phyloP scores from a whole-genome alignment of 2,329 filamentous ascomycete genomes.

The Pezicula rhizophila region DNA sequence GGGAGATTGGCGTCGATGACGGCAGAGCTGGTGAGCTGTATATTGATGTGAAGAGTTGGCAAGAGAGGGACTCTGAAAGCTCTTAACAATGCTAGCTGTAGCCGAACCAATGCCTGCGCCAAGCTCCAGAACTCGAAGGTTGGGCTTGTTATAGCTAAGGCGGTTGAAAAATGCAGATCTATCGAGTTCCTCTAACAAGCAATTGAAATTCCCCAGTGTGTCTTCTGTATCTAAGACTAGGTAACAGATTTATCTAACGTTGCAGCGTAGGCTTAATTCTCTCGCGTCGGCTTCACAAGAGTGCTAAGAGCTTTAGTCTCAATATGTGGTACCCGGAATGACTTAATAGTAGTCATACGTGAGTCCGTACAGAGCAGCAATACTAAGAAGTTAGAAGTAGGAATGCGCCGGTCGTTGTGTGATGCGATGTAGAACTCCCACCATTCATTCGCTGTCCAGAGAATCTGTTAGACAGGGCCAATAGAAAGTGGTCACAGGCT shows the following conservation, averaged over 20 bases:
- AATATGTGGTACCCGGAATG: background rate
- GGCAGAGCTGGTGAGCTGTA: too few relatives aligned
- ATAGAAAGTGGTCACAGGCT: background rate
- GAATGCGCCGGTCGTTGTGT: slow-evolving; percentile 4
- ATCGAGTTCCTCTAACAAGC: background rate
- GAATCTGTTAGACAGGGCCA: background rate
- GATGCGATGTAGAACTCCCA: slow-evolving; percentile 21
- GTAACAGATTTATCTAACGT: background rate
- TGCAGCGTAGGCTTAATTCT: background rate
- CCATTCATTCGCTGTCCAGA: background rate
- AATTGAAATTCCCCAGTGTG: background rate
- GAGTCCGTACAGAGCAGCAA: background rate
- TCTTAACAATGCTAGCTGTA: too few relatives aligned
- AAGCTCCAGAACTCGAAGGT: too few relatives aligned
- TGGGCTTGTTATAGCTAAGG: too few relatives aligned
- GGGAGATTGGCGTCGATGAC: too few relatives aligned
- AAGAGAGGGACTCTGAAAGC: too few relatives aligned
- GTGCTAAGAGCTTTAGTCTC: background rate
- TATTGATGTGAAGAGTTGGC: too few relatives aligned
- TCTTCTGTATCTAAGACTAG: background rate
- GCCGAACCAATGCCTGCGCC: too few relatives aligned
- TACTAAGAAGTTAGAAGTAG: background rate
- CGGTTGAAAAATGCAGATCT: background rate
- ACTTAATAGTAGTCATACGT: background rate
- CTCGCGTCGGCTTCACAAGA: background rate